These are phyloP conservation scores for Clavispora fructus DNA, from an alignment of 805 yeast genomes.

Conservation along the genomic window DNA sequence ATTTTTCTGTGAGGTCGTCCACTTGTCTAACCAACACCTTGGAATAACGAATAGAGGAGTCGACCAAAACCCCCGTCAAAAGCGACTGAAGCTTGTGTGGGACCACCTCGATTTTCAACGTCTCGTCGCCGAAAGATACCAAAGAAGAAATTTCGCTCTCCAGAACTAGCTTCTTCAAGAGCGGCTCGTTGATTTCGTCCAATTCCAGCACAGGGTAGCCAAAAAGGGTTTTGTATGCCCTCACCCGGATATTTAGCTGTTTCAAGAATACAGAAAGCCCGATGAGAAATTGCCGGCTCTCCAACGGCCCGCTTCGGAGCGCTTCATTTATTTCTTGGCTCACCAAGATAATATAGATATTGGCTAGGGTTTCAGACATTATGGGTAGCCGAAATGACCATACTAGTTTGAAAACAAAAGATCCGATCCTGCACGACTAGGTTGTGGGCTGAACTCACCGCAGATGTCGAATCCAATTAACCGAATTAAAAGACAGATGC, in stretches of 20 bases:
- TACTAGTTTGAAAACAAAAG: not conserved
- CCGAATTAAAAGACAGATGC: too few relatives aligned
- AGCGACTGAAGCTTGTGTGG: conserved; percentile 4
- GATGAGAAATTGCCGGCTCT: not conserved
- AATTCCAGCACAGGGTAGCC: not conserved
- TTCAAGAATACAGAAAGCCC: conserved; percentile 3
- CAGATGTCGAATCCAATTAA: too few relatives aligned
- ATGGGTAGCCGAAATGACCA: not conserved
- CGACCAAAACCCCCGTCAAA: conserved; percentile 8
- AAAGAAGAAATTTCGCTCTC: conserved; percentile 2
- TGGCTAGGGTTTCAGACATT: not conserved
- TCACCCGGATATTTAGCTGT: conserved; percentile 4
- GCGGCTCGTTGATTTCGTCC: conserved; percentile 1
- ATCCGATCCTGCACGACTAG: not conserved
- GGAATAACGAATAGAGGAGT: conserved; percentile 8
- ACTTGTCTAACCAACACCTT: conserved; percentile 5
- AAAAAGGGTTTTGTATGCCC: conserved; percentile 6
- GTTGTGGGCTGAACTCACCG: too few relatives aligned
- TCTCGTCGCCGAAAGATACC: conserved; percentile 2
- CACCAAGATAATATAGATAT: conserved; percentile 4
- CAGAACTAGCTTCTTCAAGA: conserved; percentile 2
- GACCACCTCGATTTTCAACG: conserved; percentile 2
- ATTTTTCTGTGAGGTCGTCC: conserved; percentile 4
- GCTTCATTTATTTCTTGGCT: conserved; percentile 4
- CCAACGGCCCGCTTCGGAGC: conserved; percentile 1